Conservation (phyloP, 257 asterid species). For the Nicotiana tabacum region DNA sequence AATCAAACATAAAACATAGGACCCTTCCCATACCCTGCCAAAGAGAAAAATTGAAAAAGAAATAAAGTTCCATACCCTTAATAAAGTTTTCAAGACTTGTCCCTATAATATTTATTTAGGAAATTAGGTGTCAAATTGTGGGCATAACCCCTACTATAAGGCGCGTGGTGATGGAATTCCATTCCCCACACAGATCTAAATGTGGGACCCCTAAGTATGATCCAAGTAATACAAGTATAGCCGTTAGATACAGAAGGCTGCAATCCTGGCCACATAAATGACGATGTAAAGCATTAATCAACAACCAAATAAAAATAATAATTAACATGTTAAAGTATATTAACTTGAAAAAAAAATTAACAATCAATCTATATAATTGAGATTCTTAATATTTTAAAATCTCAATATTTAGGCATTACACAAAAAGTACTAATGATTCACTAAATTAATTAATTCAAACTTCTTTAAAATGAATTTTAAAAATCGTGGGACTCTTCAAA, state of each 20-base stretch:
- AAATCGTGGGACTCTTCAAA: no score
- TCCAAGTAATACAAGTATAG: conserved; percentile 15
- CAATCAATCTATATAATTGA: no score
- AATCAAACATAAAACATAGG: not conserved
- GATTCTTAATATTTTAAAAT: no score
- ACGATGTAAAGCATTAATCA: no score
- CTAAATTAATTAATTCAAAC: no score
- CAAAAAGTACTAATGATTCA: no score
- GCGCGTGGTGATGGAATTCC: conserved; percentile 23
- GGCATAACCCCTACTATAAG: not conserved
- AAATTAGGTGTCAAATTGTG: conserved; percentile 4
- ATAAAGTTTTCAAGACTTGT: not conserved
- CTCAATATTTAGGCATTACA: no score
- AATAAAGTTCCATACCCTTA: not conserved
- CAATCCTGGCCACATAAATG: conserved; percentile 21
- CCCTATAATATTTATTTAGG: not conserved
- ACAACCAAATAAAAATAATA: no score
- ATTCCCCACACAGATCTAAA: conserved; percentile 33
- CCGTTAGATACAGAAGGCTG: conserved; percentile 34
- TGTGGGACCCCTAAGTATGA: conserved; percentile 18
- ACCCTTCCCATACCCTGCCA: not conserved
- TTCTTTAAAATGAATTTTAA: no score
- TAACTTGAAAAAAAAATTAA: no score
- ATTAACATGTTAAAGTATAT: no score
- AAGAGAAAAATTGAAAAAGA: not conserved